Conservation (phyloP, 805 yeast species). For the Candida rishiriensis region DNA sequence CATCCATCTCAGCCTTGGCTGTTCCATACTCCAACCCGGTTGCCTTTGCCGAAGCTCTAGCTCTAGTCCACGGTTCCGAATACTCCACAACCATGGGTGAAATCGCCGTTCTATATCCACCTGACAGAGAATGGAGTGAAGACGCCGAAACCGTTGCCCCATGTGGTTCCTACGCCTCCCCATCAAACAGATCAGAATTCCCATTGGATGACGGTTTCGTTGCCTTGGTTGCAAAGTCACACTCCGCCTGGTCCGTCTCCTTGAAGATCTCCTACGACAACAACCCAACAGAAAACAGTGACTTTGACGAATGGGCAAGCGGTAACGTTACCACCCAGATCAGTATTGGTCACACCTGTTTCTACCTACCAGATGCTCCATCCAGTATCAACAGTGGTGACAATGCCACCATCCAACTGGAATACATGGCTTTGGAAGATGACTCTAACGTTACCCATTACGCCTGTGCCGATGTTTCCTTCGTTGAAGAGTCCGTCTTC, state of each 20-base stretch:
- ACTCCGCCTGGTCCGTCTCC: conserved; percentile 35
- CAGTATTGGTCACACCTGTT: conserved; percentile 44
- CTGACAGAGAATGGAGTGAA: conserved; percentile 41
- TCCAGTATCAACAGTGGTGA: conserved; percentile 34
- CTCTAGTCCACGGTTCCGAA: conserved; percentile 34
- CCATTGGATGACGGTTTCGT: conserved; percentile 45
- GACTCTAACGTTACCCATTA: conserved; percentile 37
- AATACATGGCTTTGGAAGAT: conserved; percentile 41
- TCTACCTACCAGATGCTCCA: conserved; percentile 40
- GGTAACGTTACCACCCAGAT: conserved; percentile 37
- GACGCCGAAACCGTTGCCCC: conserved; percentile 42
- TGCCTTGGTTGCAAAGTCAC: conserved; percentile 40
- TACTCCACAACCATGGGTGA: conserved; percentile 37
- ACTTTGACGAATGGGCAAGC: conserved; percentile 35
- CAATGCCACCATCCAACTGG: conserved; percentile 41
- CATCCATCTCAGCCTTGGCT: conserved; percentile 16
- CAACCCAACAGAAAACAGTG: conserved; percentile 36
- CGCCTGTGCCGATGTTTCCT: conserved; percentile 42
- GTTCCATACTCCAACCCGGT: conserved; percentile 25
- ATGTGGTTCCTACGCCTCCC: conserved; percentile 37
- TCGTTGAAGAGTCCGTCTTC: conserved; percentile 39
- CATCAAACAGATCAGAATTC: conserved; percentile 38
- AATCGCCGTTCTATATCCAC: conserved; percentile 37
- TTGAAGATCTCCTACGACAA: conserved; percentile 36
- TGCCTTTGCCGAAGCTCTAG: conserved; percentile 30